A percentile compares a stretch with the other conserved stretches of the same genome.
phyloP scores from a whole-genome alignment of 2,329 filamentous ascomycete species.

The Colletotrichum theobromicola region DNA sequence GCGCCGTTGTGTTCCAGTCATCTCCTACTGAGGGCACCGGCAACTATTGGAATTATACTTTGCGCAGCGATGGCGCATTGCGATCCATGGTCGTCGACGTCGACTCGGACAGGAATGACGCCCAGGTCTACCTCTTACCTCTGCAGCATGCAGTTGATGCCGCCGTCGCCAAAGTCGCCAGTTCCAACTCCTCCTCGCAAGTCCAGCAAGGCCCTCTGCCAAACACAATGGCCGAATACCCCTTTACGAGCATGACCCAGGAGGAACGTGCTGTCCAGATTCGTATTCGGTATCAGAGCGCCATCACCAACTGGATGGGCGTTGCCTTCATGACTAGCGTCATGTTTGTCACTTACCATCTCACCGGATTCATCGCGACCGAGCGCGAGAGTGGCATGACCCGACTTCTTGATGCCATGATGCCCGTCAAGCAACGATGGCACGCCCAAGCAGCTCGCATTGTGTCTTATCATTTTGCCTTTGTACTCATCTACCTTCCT shows the following conservation, averaged over 20 bases:
- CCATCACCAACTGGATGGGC: slow-evolving; percentile 77
- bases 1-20: slow-evolving; percentile 75
- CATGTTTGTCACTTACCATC: slow-evolving; percentile 83
- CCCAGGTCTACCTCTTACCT: slow-evolving; percentile 78
- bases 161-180: slow-evolving; percentile 65
- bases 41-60: slow-evolving; percentile 83
- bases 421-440: slow-evolving; percentile 77
- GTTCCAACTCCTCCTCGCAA: neutral
- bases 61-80: slow-evolving; percentile 77
- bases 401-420: slow-evolving; percentile 89
- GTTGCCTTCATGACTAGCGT: slow-evolving; percentile 81
- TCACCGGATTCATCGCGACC: slow-evolving; percentile 83
- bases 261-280: slow-evolving; percentile 71
- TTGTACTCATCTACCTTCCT: slow-evolving; percentile 79
- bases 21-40: slow-evolving; percentile 74
- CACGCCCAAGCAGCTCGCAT: slow-evolving; percentile 80
- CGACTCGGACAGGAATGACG: slow-evolving; percentile 71
- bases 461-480: slow-evolving; percentile 79
- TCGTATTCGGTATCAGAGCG: slow-evolving; percentile 71
- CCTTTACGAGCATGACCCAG: slow-evolving; percentile 75
- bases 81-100: slow-evolving; percentile 69
- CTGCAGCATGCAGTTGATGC: slow-evolving; percentile 80
- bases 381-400: slow-evolving; percentile 90
- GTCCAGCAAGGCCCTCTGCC: slow-evolving; percentile 39
- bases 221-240: slow-evolving; percentile 66